A percentile compares a stretch with the other conserved stretches of the same genome.
Evolutionary conservation across 441 rosid species (phyloP).

Genomic region (Aleurites moluccanus): DNA sequence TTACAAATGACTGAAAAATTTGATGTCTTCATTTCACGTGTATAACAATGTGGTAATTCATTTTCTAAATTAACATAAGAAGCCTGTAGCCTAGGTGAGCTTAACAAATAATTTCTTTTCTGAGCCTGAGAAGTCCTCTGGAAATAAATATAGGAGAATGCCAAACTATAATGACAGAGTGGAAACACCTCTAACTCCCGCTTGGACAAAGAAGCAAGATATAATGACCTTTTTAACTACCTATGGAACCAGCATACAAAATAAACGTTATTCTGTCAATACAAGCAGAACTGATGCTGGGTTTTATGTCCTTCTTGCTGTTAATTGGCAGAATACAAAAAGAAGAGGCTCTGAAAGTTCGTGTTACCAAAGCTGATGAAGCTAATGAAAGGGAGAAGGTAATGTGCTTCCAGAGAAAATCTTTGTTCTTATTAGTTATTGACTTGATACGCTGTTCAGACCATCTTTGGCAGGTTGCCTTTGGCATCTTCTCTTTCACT

Average conservation of each 20-base stretch:
- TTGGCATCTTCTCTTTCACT: background rate
- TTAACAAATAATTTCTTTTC: slow-evolving; percentile 7
- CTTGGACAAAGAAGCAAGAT: background rate
- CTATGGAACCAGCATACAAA: background rate
- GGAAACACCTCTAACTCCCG: background rate
- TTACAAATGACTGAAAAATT: no score
- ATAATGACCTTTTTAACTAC: background rate
- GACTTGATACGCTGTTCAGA: slow-evolving; percentile 2
- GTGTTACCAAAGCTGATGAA: slow-evolving; percentile 79
- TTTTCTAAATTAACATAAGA: background rate
- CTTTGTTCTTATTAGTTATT: slow-evolving; percentile 10
- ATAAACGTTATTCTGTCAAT: background rate
- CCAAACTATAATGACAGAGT: background rate
- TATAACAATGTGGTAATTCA: no score
- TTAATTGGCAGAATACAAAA: slow-evolving; percentile 68
- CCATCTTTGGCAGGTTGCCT: slow-evolving; percentile 9
- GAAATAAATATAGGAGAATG: background rate
- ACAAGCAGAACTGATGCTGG: background rate
- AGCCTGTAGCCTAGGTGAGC: background rate
- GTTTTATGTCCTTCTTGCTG: slow-evolving; percentile 5
- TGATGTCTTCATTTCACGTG: no score
- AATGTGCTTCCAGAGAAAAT: slow-evolving; percentile 17
- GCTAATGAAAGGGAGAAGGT: slow-evolving; percentile 90
- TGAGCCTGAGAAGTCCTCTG: slow-evolving; percentile 7
- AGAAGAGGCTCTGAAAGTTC: slow-evolving; percentile 93